Conservation (phyloP, 192 early-diverging fungal species). For the Spizellomyces punctatus region DNA sequence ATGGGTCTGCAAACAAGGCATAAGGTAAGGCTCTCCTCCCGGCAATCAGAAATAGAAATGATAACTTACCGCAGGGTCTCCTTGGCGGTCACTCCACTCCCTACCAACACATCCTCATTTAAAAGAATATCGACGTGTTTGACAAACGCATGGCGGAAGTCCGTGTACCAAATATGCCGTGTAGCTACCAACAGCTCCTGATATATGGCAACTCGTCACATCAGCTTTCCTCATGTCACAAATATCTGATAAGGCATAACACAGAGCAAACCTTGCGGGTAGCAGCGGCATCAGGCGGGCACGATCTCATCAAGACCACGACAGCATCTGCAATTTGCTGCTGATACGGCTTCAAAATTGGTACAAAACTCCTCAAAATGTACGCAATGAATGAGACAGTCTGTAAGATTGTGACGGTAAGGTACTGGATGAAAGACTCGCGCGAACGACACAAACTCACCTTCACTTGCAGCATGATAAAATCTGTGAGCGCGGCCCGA, state of each 20-base stretch:
- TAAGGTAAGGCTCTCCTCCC: neutral
- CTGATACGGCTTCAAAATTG: slow-evolving; percentile 70
- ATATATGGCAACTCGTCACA: neutral
- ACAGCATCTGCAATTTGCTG: slow-evolving; percentile 87
- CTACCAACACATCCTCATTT: slow-evolving; percentile 92
- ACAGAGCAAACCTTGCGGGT: slow-evolving; percentile 75
- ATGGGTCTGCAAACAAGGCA: slow-evolving; percentile 63
- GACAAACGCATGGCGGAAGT: slow-evolving; percentile 87
- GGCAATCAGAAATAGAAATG: neutral
- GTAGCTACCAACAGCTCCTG: slow-evolving; percentile 93
- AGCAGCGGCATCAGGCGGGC: slow-evolving; percentile 89
- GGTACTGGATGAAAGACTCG: neutral
- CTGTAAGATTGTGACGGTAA: slow-evolving; percentile 29
- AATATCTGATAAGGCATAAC: neutral
- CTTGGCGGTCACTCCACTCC: slow-evolving; percentile 87
- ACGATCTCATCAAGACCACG: slow-evolving; percentile 84
- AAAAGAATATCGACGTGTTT: slow-evolving; percentile 90
- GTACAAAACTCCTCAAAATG: slow-evolving; percentile 81
- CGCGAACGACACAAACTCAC: slow-evolving; percentile 32
- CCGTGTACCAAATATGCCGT: slow-evolving; percentile 91
- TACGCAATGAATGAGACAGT: slow-evolving; percentile 98
- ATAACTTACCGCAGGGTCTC: slow-evolving; percentile 76
- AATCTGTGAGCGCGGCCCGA: slow-evolving; percentile 75
- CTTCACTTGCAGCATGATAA: slow-evolving; percentile 96
- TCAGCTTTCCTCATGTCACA: neutral